Evolutionary conservation across 2,329 filamentous ascomycete genomes (phyloP), one percentile per base, ranked within the genome.

Genomic region (Phyllosticta paracitricarpa): DNA sequence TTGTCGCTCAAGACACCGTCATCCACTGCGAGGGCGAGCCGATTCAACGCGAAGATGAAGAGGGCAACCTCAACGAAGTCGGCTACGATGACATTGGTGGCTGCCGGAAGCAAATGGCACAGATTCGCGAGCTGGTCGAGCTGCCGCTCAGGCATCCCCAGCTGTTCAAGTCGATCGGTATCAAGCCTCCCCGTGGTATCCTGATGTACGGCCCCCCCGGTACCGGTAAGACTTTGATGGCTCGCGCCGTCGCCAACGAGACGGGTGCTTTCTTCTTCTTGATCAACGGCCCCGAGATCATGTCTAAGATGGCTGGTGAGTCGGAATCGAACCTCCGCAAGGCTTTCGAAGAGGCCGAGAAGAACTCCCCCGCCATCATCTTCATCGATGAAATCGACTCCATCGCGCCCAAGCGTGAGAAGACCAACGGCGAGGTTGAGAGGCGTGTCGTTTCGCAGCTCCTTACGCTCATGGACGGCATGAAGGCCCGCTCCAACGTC

Each of bases 271-370:
- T 97, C 82, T 99, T 99, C 82, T 97, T 99, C 86, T 80, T 97
- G 65, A 97, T 99, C 84, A 97, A 97, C 78, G 93, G 94, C 66
- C 94, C 94, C 58, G 94, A 97, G 77, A 97, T 99, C 81, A 97
- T 99, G 94, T 97, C 93, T 63, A 97, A 97, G 85, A 97, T 97
- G 94, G 94, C 94, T 63, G 94, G 94, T 84, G 94, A 99, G 78
- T 97, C 94, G 63, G 94, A 97, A 77, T 97, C 93, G 63, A 97
- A 97, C 77, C 79, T 99, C 68, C 89, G 94, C 71, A 97, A 97
- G 80, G 94, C 94, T n/a, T 99, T 99, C 71, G 94, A 97, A 77
- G 94, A 97, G 81, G 94, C 94, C 53, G 93, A 97, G 82, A 97
- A 97, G 87, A 97, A 97, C 81, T 96, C 93, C 0, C 94, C 94